Percentiles rank a stretch among this genome's conserved stretches.
phyloP scores from a whole-genome alignment of 2,329 filamentous ascomycete genomes.

The Sporothrix luriei region DNA sequence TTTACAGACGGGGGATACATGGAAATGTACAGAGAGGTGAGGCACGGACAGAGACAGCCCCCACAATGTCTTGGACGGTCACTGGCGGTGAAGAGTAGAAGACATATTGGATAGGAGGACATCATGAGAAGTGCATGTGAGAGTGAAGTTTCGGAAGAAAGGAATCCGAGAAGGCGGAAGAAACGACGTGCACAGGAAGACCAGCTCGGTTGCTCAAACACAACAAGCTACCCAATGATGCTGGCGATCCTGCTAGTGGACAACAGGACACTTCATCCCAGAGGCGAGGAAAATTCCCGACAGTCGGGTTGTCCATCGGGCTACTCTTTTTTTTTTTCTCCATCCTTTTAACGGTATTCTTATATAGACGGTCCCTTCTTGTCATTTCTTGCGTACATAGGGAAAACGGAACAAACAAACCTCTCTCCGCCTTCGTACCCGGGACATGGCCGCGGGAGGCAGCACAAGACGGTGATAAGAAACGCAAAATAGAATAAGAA shows the following conservation, averaged over 20 bases:
- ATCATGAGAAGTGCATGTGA: no score
- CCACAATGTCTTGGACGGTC: conserved; percentile 25
- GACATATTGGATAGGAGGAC: not conserved
- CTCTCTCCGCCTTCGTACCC: not conserved
- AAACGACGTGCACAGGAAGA: no score
- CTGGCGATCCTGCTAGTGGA: not conserved
- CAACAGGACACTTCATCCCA: conserved; percentile 4
- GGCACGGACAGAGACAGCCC: not conserved
- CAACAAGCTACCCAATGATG: conserved; percentile 11
- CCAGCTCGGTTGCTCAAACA: conserved; percentile 29
- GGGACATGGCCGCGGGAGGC: conserved; percentile 13
- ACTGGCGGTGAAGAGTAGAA: conserved; percentile 16
- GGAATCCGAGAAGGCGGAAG: not conserved
- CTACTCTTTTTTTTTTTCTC: not conserved
- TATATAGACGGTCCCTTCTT: not conserved
- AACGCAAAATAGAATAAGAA: not conserved
- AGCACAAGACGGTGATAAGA: not conserved
- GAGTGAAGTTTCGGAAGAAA: not conserved
- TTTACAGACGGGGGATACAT: not conserved
- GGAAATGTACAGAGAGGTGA: not conserved
- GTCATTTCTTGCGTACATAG: not conserved
- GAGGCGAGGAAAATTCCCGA: conserved; percentile 9
- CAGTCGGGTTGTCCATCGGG: not conserved
- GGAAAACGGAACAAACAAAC: not conserved
- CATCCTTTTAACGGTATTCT: not conserved